A percentile compares a stretch with the other conserved stretches of the same genome.
These are phyloP conservation scores for Lasiosphaeria ovina DNA, from an alignment of 495 filamentous ascomycete genomes.

Conservation along the genomic window DNA sequence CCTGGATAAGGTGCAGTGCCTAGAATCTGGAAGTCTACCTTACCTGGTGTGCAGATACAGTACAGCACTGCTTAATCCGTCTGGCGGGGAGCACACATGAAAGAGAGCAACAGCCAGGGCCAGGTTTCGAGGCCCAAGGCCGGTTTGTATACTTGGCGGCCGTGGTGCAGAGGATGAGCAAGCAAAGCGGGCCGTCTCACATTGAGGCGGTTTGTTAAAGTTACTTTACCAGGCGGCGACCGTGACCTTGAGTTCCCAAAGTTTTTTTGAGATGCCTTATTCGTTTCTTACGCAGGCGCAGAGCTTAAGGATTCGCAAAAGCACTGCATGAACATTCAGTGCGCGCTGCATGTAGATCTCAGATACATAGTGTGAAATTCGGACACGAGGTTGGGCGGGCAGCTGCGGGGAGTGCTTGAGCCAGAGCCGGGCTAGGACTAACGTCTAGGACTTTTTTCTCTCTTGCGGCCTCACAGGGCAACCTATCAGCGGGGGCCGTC, in stretches of 20 bases:
- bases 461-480: conserved; percentile 10
- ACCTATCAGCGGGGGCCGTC: conserved; percentile 18
- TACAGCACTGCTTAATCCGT: background rate
- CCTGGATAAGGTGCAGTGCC: too few species aligned
- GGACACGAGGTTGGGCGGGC: too few species aligned
- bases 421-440: background rate
- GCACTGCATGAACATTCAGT: too few species aligned
- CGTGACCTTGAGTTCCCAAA: too few species aligned
- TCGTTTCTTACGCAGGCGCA: too few species aligned
- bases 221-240: background rate
- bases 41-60: background rate
- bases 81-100: background rate
- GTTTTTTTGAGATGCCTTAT: too few species aligned
- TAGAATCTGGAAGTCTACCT: too few species aligned
- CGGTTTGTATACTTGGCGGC: background rate
- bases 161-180: background rate
- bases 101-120: background rate
- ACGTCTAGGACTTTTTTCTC: conserved; percentile 19
- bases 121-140: background rate
- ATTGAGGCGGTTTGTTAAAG: background rate
- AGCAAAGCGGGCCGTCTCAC: background rate
- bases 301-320: too few species aligned
- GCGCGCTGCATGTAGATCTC: too few species aligned
- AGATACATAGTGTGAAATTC: too few species aligned
- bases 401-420: too few species aligned